phyloP scores from a whole-genome alignment of 352 stramenopile species.

The Pythium utonaiense region DNA sequence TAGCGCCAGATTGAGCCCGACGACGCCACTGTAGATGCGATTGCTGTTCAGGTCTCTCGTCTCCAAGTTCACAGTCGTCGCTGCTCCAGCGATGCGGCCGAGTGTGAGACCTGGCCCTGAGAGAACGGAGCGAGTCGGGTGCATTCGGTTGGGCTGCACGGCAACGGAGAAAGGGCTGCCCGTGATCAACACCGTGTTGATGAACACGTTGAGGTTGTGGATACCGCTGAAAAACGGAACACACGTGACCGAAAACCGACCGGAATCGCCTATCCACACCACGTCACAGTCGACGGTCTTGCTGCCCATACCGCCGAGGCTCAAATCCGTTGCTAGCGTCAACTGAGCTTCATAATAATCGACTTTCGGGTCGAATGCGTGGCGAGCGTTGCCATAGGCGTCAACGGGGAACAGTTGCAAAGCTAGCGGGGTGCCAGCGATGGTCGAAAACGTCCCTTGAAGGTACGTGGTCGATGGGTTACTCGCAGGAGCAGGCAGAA shows the following conservation, averaged over 20 bases:
- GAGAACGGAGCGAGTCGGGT: conserved; percentile 38
- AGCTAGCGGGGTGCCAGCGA: conserved; percentile 31
- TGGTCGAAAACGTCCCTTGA: conserved; percentile 23
- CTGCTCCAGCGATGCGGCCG: conserved; percentile 42
- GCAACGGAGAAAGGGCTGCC: conserved; percentile 42
- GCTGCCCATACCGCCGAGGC: conserved; percentile 43
- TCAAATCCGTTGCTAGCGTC: conserved; percentile 38
- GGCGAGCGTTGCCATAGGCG: conserved; percentile 38
- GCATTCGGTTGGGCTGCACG: conserved; percentile 40
- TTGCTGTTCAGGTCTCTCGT: conserved; percentile 57
- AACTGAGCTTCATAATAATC: conserved; percentile 38
- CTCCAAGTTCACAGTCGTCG: conserved; percentile 38
- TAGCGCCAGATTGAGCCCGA: conserved; percentile 23
- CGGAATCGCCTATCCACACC: not conserved
- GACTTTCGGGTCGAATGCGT: conserved; percentile 12
- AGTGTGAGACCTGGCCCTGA: conserved; percentile 40
- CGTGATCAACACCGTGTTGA: conserved; percentile 35
- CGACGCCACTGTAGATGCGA: conserved; percentile 39
- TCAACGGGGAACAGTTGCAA: conserved; percentile 49
- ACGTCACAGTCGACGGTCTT: conserved; percentile 23
- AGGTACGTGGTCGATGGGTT: conserved; percentile 27
- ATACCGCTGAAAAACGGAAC: conserved; percentile 41
- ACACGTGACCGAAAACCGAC: conserved; percentile 20
- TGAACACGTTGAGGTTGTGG: conserved; percentile 47
- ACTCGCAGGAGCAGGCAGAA: conserved; percentile 30